A percentile compares a stretch with the other conserved stretches of the same genome.
These are phyloP conservation scores for Tetradesmus lagerheimii DNA, from an alignment of 139 green algal genomes.

Conservation along the genomic window DNA sequence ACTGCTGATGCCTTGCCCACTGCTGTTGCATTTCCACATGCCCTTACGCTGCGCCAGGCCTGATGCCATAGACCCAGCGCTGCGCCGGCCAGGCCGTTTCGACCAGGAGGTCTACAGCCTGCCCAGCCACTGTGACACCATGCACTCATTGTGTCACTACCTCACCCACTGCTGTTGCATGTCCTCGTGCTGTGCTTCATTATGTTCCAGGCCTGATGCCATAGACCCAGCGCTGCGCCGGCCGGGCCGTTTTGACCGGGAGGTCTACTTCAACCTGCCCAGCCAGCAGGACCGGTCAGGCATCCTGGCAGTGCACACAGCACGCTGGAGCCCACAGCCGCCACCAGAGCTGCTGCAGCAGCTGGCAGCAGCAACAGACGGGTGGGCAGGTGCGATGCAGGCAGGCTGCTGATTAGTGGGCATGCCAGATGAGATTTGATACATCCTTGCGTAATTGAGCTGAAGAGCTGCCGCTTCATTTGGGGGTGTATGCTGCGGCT, in stretches of 20 bases:
- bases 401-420: too few species aligned
- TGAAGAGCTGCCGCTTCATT: too few species aligned
- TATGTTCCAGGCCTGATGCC: conserved; percentile 76
- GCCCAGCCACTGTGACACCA: too few species aligned
- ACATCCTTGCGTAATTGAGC: too few species aligned
- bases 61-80: conserved; percentile 78
- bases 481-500: too few species aligned
- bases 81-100: conserved; percentile 83
- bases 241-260: conserved; percentile 82
- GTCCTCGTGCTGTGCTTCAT: conserved; percentile 17
- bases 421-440: too few species aligned
- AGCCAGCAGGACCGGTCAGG: conserved; percentile 43
- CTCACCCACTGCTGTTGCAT: too few species aligned
- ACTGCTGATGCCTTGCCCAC: too few species aligned
- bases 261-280: conserved; percentile 73
- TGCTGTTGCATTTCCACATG: too few species aligned
- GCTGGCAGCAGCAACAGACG: conserved; percentile 70
- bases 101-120: conserved; percentile 78
- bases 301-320: conserved; percentile 66
- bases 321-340: conserved; percentile 57
- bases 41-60: conserved; percentile 57
- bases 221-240: conserved; percentile 82
- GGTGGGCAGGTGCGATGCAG: conserved; percentile 63
- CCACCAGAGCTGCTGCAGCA: conserved; percentile 36
- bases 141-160: too few species aligned